Percentiles rank a stretch among this genome's conserved stretches.
These are phyloP conservation scores for Hymenoscyphus occultus DNA, from an alignment of 2,329 filamentous ascomycete genomes.

Conservation along the genomic window DNA sequence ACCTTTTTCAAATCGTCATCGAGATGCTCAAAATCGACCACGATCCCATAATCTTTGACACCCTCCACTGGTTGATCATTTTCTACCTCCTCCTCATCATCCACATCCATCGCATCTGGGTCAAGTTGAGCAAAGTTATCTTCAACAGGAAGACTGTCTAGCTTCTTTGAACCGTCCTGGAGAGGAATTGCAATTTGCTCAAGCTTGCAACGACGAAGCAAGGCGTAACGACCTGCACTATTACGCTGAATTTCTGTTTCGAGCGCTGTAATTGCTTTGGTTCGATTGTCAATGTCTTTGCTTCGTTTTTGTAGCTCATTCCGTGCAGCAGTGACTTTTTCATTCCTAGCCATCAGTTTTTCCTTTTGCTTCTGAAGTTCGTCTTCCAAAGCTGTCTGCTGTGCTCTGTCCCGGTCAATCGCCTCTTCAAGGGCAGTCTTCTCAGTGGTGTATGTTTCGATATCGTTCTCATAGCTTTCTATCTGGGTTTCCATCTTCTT, in stretches of 20 bases:
- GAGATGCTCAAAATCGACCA: conserved; percentile 78
- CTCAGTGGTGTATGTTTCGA: conserved; percentile 67
- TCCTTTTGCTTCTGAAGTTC: conserved; percentile 66
- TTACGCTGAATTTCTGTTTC: conserved; percentile 85
- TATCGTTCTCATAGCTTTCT: conserved; percentile 63
- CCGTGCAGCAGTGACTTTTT: conserved; percentile 75
- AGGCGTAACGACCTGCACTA: conserved; percentile 76
- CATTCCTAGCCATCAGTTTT: conserved; percentile 65
- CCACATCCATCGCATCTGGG: conserved; percentile 88
- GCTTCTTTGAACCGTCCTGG: conserved; percentile 60
- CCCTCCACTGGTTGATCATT: conserved; percentile 68
- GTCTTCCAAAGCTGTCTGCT: conserved; percentile 73
- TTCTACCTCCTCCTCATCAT: conserved; percentile 69
- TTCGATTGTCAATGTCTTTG: conserved; percentile 73
- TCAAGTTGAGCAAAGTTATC: conserved; percentile 75
- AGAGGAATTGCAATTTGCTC: conserved; percentile 90
- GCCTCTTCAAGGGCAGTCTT: conserved; percentile 72
- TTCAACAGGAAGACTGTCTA: conserved; percentile 85
- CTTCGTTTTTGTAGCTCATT: conserved; percentile 78
- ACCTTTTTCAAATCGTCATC: conserved; percentile 80
- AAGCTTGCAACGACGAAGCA: conserved; percentile 85
- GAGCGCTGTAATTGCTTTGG: conserved; percentile 73
- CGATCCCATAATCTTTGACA: conserved; percentile 87
- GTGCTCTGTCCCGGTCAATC: conserved; percentile 69
- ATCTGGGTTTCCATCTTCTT: conserved; percentile 64